Evolutionary conservation across 2,329 filamentous ascomycete species (phyloP).

Genomic region (Blumeriella jaapii): DNA sequence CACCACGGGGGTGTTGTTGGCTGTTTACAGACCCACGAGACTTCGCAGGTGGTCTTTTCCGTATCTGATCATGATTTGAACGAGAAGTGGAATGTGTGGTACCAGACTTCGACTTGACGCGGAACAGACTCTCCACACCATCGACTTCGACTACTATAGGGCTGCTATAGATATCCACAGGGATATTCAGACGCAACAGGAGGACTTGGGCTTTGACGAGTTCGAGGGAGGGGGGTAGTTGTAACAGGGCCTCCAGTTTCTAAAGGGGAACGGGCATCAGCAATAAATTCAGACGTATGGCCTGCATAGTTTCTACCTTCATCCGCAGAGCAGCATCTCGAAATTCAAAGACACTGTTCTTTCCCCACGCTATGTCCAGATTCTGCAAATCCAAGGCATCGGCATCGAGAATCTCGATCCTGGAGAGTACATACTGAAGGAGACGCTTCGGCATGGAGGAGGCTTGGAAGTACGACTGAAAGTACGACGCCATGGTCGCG

Average conservation of each 20-base stretch:
- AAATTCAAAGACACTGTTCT: conserved; percentile 73
- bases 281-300: background rate
- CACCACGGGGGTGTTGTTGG: conserved; percentile 3
- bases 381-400: conserved; percentile 78
- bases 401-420: conserved; percentile 77
- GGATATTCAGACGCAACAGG: conserved; percentile 68
- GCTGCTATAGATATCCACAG: conserved; percentile 77
- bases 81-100: conserved; percentile 25
- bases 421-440: conserved; percentile 73
- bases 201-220: conserved; percentile 65
- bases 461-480: conserved; percentile 24
- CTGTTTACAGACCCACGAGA: background rate
- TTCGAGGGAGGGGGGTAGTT: conserved; percentile 60
- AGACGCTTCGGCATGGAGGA: conserved; percentile 79
- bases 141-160: conserved; percentile 74
- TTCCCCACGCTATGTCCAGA: conserved; percentile 72
- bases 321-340: conserved; percentile 74
- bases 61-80: conserved; percentile 26
- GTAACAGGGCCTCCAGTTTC: conserved; percentile 68
- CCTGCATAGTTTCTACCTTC: conserved; percentile 42
- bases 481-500: conserved; percentile 28
- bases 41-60: conserved; percentile 17
- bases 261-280: conserved; percentile 28
- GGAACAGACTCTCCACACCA: conserved; percentile 62
- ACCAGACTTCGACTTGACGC: conserved; percentile 32